Conservation (phyloP, 495 filamentous ascomycete species). For the Aspergillus wentii region DNA sequence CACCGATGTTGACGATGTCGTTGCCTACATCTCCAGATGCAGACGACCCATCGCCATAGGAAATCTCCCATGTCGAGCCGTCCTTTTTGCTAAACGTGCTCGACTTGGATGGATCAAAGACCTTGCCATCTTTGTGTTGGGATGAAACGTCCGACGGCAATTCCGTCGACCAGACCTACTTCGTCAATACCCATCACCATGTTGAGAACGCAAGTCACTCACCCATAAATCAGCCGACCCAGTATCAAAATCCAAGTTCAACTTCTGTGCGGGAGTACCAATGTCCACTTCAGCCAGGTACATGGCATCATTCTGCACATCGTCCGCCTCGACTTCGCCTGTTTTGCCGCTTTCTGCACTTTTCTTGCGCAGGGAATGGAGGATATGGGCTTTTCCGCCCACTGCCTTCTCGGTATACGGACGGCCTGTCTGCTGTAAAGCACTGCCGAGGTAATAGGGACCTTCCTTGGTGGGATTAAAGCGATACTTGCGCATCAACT, state of each 20-base stretch:
- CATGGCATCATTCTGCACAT: constrained; percentile 67
- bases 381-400: constrained; percentile 41
- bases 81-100: constrained; percentile 51
- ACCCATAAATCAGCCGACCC: constrained; percentile 79
- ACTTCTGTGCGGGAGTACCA: constrained; percentile 62
- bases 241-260: constrained; percentile 72
- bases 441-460: constrained; percentile 53
- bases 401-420: constrained; percentile 32
- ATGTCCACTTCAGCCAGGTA: constrained; percentile 65
- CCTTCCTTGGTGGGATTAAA: constrained; percentile 66
- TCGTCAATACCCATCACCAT: constrained; percentile 6
- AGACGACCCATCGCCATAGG: constrained; percentile 67
- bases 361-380: constrained; percentile 49
- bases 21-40: constrained; percentile 68
- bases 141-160: constrained; percentile 36
- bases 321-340: constrained; percentile 62
- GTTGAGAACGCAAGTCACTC: constrained; percentile 23
- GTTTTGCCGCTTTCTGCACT: constrained; percentile 26
- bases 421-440: constrained; percentile 42
- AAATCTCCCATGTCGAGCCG: constrained; percentile 60
- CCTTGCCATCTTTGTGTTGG: constrained; percentile 34
- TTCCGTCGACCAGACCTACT: constrained; percentile 58
- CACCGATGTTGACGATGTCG: constrained; percentile 64
- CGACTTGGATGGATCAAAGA: constrained; percentile 58
- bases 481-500: constrained; percentile 62